A percentile compares a stretch with the other conserved stretches of the same genome.
These are phyloP conservation scores for Fraxinus velutina DNA, from an alignment of 305 asterid genomes.

Conservation along the genomic window DNA sequence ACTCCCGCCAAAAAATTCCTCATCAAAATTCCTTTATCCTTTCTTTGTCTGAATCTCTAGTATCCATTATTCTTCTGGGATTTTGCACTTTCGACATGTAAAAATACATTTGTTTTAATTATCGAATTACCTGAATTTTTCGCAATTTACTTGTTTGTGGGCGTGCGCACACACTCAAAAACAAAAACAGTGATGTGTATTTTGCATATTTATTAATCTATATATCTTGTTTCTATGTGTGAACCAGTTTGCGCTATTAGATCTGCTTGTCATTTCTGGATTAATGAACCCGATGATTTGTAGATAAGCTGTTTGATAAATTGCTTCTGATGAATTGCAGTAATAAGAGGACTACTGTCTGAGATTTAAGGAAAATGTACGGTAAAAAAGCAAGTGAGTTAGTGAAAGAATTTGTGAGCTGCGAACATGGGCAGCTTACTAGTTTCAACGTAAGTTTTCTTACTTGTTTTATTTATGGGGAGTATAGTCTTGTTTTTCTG, in stretches of 20 bases:
- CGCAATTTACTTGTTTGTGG: neutral
- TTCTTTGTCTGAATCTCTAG: neutral
- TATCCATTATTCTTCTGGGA: neutral
- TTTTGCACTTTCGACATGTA: neutral
- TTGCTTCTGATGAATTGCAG: conserved; percentile 34
- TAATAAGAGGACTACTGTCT: neutral
- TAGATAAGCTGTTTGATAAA: conserved; percentile 39
- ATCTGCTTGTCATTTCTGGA: neutral
- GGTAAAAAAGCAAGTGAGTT: conserved; percentile 65
- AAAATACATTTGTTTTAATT: neutral
- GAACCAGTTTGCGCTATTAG: neutral
- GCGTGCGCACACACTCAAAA: neutral
- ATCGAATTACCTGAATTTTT: neutral
- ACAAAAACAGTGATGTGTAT: neutral
- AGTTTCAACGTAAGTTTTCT: conserved; percentile 56
- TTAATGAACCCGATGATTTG: conserved; percentile 1
- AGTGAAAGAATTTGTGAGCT: conserved; percentile 60
- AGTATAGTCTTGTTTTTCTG: neutral
- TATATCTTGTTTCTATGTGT: neutral
- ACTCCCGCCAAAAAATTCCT: neutral
- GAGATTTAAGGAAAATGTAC: conserved; percentile 43
- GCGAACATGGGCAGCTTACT: conserved; percentile 68
- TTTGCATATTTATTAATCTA: neutral
- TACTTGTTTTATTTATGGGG: neutral
- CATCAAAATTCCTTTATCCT: too few relatives aligned